These are phyloP conservation scores for Monilinia fructigena DNA, from an alignment of 2,329 filamentous ascomycete species.

Conservation along the genomic window DNA sequence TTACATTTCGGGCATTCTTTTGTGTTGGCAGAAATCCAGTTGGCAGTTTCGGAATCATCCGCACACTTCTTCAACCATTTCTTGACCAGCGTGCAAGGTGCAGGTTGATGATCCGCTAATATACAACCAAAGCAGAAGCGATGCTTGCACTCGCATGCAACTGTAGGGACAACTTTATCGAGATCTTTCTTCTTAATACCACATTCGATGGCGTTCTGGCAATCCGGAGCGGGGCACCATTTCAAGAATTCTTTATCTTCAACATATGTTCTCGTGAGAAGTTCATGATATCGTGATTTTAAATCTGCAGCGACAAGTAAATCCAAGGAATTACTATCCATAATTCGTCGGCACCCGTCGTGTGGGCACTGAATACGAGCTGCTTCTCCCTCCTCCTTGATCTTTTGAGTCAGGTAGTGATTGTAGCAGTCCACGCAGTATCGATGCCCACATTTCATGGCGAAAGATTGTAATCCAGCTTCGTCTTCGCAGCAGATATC, in stretches of 20 bases:
- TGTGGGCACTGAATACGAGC: constrained; percentile 91
- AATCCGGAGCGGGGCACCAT: constrained; percentile 98
- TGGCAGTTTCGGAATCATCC: constrained; percentile 96
- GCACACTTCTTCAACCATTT: constrained; percentile 98
- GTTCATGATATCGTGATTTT: constrained; percentile 68
- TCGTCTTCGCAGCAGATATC: constrained; percentile 96
- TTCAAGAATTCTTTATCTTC: constrained; percentile 95
- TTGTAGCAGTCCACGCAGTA: constrained; percentile 92
- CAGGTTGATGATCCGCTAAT: constrained; percentile 85
- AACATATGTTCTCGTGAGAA: constrained; percentile 91
- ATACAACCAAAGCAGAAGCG: constrained; percentile 96
- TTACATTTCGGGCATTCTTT: constrained; percentile 96
- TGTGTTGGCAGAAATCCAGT: constrained; percentile 99
- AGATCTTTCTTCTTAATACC: constrained; percentile 84
- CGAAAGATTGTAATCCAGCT: constrained; percentile 74
- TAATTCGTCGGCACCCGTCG: constrained; percentile 81
- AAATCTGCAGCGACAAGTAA: constrained; percentile 64
- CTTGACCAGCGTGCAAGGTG: constrained; percentile 87
- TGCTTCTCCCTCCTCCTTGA: constrained; percentile 91
- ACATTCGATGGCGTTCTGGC: constrained; percentile 89
- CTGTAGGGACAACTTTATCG: constrained; percentile 81
- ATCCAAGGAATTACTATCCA: constrained; percentile 85
- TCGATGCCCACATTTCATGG: constrained; percentile 90
- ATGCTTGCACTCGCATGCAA: constrained; percentile 79
- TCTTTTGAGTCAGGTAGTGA: constrained; percentile 90